Evolutionary conservation across 2,329 filamentous ascomycete genomes (phyloP).

Genomic region (Remersonia thermophila): DNA sequence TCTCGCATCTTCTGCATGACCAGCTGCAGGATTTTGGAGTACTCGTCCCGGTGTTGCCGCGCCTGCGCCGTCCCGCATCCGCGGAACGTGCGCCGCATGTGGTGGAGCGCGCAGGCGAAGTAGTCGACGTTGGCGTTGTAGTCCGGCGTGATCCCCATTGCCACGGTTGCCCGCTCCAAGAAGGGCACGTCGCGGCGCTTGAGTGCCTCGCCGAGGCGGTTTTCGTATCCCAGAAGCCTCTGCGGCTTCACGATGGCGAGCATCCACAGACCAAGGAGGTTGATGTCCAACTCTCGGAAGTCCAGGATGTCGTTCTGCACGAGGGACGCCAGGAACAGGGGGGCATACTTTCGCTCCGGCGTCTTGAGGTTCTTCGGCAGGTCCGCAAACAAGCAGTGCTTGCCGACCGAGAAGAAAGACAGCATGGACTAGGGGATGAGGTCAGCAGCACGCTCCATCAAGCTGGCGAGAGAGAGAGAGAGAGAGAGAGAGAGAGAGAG

Average conservation of each 20-base stretch:
- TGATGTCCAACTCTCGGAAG: slow-evolving; percentile 34
- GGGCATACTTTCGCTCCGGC: slow-evolving; percentile 32
- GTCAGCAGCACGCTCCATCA: slow-evolving; percentile 12
- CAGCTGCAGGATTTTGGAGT: slow-evolving; percentile 30
- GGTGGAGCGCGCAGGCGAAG: slow-evolving; percentile 36
- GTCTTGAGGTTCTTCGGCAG: slow-evolving; percentile 27
- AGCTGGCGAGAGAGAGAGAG: no score
- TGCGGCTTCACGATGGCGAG: slow-evolving; percentile 39
- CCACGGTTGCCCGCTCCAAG: slow-evolving; percentile 28
- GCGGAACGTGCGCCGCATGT: slow-evolving; percentile 38
- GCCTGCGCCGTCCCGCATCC: slow-evolving; percentile 25
- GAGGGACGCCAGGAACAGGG: slow-evolving; percentile 40
- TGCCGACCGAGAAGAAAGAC: slow-evolving; percentile 32
- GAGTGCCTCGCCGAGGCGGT: slow-evolving; percentile 35
- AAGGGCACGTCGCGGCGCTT: slow-evolving; percentile 30
- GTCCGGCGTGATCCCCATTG: slow-evolving; percentile 27
- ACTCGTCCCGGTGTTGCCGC: slow-evolving; percentile 28
- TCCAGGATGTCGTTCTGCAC: slow-evolving; percentile 35
- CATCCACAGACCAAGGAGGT: slow-evolving; percentile 40
- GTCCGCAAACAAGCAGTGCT: slow-evolving; percentile 36
- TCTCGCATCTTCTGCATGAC: slow-evolving; percentile 43
- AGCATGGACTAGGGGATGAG: slow-evolving; percentile 26
- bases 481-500: neutral
- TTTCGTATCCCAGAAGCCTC: slow-evolving; percentile 34
- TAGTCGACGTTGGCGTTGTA: slow-evolving; percentile 37